phyloP scores from a whole-genome alignment of 1,139 yeast genomes.

The Zygoascus sp. region DNA sequence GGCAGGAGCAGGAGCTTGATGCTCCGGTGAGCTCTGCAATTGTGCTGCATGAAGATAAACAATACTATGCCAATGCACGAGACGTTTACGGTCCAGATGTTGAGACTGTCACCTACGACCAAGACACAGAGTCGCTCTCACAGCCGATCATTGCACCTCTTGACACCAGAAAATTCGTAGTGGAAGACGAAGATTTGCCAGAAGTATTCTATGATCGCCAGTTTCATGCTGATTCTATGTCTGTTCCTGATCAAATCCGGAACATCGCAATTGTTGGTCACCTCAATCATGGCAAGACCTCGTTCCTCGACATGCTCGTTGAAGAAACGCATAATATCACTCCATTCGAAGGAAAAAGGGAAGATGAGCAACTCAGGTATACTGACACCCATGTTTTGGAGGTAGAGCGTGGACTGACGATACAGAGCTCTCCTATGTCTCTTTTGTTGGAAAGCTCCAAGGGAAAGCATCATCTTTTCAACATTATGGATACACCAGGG shows the following conservation, averaged over 20 bases:
- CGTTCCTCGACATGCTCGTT: conserved; percentile 66
- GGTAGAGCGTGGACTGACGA: conserved; percentile 61
- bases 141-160: conserved; percentile 68
- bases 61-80: conserved; percentile 40
- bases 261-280: conserved; percentile 83
- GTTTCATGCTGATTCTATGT: conserved; percentile 50
- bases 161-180: conserved; percentile 41
- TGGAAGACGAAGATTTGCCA: conserved; percentile 56
- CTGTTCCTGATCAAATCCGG: conserved; percentile 61
- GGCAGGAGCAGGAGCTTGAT: conserved; percentile 15
- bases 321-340: conserved; percentile 50
- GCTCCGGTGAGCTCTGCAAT: conserved; percentile 25
- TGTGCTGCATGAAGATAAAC: conserved; percentile 46
- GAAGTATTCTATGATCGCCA: conserved; percentile 56
- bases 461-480: conserved; percentile 55
- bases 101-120: conserved; percentile 57
- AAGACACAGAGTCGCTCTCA: conserved; percentile 49
- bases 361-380: conserved; percentile 50
- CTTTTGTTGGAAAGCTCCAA: conserved; percentile 53
- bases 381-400: conserved; percentile 72
- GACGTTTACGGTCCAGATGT: conserved; percentile 56
- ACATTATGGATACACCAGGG: conserved; percentile 85
- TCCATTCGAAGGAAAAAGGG: conserved; percentile 34
- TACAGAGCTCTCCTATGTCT: conserved; percentile 61
- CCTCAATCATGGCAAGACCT: conserved; percentile 83